These are phyloP conservation scores for Ammopiptanthus mongolicus DNA, from an alignment of 306 rosid genomes.

Conservation along the genomic window DNA sequence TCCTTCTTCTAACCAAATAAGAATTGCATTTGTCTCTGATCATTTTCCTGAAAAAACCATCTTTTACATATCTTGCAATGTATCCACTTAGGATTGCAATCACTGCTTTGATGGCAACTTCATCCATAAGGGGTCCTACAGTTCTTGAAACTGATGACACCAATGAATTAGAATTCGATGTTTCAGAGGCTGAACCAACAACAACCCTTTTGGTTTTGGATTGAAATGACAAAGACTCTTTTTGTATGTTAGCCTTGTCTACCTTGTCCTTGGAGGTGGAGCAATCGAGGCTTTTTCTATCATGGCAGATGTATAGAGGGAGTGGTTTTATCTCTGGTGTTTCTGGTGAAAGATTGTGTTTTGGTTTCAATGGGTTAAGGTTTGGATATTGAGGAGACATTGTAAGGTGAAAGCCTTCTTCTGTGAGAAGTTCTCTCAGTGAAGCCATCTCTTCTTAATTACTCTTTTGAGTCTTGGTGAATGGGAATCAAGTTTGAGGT, in stretches of 20 bases:
- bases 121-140: constrained; percentile 49
- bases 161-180: constrained; percentile 32
- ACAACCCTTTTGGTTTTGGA: constrained; percentile 30
- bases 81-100: constrained; percentile 63
- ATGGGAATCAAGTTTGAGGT: constrained; percentile 22
- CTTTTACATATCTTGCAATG: constrained; percentile 50
- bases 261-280: constrained; percentile 23
- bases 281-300: constrained; percentile 19
- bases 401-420: constrained; percentile 44
- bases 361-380: background rate
- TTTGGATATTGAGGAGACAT: constrained; percentile 1
- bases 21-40: constrained; percentile 45
- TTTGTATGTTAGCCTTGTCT: background rate
- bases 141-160: constrained; percentile 32
- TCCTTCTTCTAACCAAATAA: constrained; percentile 41
- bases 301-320: constrained; percentile 50
- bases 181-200: constrained; percentile 36
- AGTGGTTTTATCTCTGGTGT: constrained; percentile 22
- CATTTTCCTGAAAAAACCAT: constrained; percentile 44
- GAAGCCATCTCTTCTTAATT: constrained; percentile 45
- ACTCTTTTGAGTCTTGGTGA: background rate
- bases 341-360: constrained; percentile 1
- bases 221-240: constrained; percentile 36
- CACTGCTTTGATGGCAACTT: constrained; percentile 60
- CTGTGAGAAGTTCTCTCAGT: constrained; percentile 52